Conservation (phyloP, 2,329 filamentous ascomycete genomes). For the Pseudogymnoascus sp. region DNA sequence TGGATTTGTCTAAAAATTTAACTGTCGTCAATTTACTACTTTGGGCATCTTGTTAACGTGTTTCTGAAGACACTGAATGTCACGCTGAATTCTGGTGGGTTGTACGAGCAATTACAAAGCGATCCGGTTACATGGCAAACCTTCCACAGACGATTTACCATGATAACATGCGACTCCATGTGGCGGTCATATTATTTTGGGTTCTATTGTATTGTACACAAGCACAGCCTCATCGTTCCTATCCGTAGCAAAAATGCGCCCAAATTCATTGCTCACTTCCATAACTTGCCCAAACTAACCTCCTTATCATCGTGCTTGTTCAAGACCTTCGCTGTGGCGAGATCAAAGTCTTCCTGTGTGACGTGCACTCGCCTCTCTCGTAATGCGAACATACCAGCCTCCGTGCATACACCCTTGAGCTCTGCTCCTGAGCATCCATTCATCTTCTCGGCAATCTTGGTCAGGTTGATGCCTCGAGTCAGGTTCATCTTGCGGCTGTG, state of each 20-base stretch:
- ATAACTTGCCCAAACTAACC: constrained; percentile 79
- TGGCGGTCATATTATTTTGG: neutral
- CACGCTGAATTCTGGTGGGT: too few species aligned
- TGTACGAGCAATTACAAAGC: too few species aligned
- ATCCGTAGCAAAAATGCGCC: constrained; percentile 1
- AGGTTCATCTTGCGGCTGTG: constrained; percentile 98
- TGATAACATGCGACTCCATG: too few species aligned
- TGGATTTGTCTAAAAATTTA: neutral
- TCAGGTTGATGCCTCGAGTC: constrained; percentile 93
- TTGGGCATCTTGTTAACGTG: too few species aligned
- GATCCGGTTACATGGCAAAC: too few species aligned
- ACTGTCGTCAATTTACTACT: neutral
- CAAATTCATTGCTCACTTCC: constrained; percentile 47
- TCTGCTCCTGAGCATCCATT: constrained; percentile 97
- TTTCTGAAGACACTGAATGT: too few species aligned
- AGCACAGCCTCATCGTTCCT: constrained; percentile 1
- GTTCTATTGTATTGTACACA: constrained; percentile 9
- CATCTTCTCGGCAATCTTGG: constrained; percentile 99
- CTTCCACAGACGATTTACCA: too few species aligned
- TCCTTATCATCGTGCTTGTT: constrained; percentile 99
- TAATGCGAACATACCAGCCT: constrained; percentile 96
- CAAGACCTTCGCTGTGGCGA: constrained; percentile 96
- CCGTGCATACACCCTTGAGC: constrained; percentile 96
- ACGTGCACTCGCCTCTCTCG: constrained; percentile 94
- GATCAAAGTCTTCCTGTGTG: constrained; percentile 97